These are phyloP conservation scores for Hemileccinum rubropunctum DNA, from an alignment of 768 basidiomycete genomes.

Conservation along the genomic window DNA sequence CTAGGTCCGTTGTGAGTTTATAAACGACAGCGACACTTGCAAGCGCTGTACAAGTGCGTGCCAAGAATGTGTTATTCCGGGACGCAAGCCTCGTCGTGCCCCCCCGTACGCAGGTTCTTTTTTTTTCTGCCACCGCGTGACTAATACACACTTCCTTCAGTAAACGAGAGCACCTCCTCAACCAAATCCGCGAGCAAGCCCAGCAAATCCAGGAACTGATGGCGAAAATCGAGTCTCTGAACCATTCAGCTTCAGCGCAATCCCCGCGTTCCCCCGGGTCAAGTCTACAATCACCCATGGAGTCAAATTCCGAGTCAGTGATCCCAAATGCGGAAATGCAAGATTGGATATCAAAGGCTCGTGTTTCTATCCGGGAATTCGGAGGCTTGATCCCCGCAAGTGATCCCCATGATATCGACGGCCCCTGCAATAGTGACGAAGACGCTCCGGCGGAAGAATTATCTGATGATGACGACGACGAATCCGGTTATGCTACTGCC, in stretches of 20 bases:
- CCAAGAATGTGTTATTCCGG: slow-evolving; percentile 77
- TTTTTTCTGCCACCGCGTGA: too few relatives aligned
- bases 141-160: slow-evolving; percentile 34
- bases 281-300: slow-evolving; percentile 27
- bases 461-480: slow-evolving; percentile 32
- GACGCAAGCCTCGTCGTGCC: slow-evolving; percentile 74
- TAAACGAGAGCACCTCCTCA: slow-evolving; percentile 78
- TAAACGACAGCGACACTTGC: slow-evolving; percentile 68
- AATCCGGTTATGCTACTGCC: slow-evolving; percentile 27
- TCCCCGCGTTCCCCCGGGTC: slow-evolving; percentile 36
- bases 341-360: slow-evolving; percentile 77
- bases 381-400: slow-evolving; percentile 64
- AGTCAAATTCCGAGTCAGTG: slow-evolving; percentile 23
- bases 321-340: slow-evolving; percentile 55
- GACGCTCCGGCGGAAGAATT: slow-evolving; percentile 33
- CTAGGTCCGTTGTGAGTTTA: slow-evolving; percentile 78
- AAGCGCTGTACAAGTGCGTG: slow-evolving; percentile 69
- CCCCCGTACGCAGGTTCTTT: slow-evolving; percentile 60
- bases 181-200: slow-evolving; percentile 72
- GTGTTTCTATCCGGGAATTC: slow-evolving; percentile 64
- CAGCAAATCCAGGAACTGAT: slow-evolving; percentile 70
- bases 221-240: slow-evolving; percentile 56
- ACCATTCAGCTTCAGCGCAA: slow-evolving; percentile 30
- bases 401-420: slow-evolving; percentile 51
- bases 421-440: slow-evolving; percentile 34